phyloP scores from a whole-genome alignment of 1,139 yeast genomes.

The Eremothecium gossypii region DNA sequence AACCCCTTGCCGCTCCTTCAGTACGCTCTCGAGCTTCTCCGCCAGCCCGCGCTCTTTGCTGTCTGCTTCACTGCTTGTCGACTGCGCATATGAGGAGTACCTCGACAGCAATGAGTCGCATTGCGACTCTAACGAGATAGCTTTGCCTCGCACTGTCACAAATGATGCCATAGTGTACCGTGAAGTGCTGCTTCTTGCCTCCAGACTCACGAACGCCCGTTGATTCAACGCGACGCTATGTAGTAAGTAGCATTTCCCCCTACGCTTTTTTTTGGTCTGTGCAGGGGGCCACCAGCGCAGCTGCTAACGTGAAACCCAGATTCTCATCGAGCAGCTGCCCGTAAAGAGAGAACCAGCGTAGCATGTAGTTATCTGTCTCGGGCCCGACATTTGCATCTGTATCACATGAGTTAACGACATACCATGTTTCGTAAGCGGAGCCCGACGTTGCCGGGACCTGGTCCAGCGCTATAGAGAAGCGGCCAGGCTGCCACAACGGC shows the following conservation, averaged over 20 bases:
- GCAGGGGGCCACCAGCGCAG: neutral
- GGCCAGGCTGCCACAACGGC: neutral
- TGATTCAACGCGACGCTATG: neutral
- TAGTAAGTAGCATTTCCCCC: neutral
- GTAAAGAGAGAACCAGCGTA: slow-evolving; percentile 22
- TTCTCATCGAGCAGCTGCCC: slow-evolving; percentile 8
- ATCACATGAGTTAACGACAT: slow-evolving; percentile 24
- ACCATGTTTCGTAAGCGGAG: slow-evolving; percentile 14
- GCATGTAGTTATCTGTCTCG: slow-evolving; percentile 12
- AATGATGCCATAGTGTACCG: slow-evolving; percentile 30
- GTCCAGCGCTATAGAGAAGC: slow-evolving; percentile 6
- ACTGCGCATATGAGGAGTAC: slow-evolving; percentile 46
- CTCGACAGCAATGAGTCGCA: slow-evolving; percentile 41
- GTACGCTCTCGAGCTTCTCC: slow-evolving; percentile 35
- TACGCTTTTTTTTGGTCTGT: neutral
- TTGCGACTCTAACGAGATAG: slow-evolving; percentile 48
- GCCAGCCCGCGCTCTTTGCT: slow-evolving; percentile 40
- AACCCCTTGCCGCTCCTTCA: slow-evolving; percentile 36
- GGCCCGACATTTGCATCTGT: slow-evolving; percentile 21
- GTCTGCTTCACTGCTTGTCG: slow-evolving; percentile 39
- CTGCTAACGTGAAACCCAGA: neutral
- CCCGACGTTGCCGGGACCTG: neutral
- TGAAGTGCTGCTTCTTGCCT: neutral
- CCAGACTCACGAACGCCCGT: neutral
- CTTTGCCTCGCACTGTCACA: slow-evolving; percentile 45